These are phyloP conservation scores for Stemphylium lycopersici DNA, from an alignment of 2,329 filamentous ascomycete species.

Conservation along the genomic window DNA sequence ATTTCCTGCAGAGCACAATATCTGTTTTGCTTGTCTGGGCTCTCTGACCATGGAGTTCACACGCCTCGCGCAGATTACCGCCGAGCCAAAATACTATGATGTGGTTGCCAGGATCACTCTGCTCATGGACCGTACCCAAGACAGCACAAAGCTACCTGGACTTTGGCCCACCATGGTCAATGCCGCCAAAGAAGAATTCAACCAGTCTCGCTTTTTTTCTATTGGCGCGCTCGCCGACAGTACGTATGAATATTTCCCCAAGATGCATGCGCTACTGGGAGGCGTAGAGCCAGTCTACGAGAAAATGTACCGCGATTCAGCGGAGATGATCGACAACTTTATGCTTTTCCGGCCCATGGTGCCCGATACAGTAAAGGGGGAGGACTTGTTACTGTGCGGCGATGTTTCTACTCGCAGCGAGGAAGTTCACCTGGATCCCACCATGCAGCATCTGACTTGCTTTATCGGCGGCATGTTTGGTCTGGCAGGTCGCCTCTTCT, in stretches of 20 bases:
- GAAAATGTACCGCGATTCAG: slow-evolving; percentile 62
- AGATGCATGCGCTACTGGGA: slow-evolving; percentile 43
- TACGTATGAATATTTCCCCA: slow-evolving; percentile 48
- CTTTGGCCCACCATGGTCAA: slow-evolving; percentile 51
- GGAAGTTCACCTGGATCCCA: slow-evolving; percentile 47
- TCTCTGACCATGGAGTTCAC: slow-evolving; percentile 53
- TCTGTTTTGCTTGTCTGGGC: slow-evolving; percentile 56
- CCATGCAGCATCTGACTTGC: slow-evolving; percentile 65
- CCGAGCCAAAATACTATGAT: slow-evolving; percentile 47
- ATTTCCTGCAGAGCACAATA: slow-evolving; percentile 47
- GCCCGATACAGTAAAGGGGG: slow-evolving; percentile 31
- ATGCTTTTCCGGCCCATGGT: slow-evolving; percentile 57
- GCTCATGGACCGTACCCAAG: slow-evolving; percentile 40
- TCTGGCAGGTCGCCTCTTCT: slow-evolving; percentile 63
- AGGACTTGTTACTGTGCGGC: slow-evolving; percentile 41
- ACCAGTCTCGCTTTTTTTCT: slow-evolving; percentile 38
- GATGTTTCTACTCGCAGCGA: slow-evolving; percentile 39
- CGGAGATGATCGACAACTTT: slow-evolving; percentile 53
- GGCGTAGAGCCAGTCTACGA: slow-evolving; percentile 56
- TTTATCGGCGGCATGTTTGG: slow-evolving; percentile 68
- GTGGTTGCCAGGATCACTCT: slow-evolving; percentile 43
- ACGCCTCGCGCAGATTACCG: slow-evolving; percentile 45
- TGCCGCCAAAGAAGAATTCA: slow-evolving; percentile 36
- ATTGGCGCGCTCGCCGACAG: slow-evolving; percentile 48
- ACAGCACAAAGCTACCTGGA: slow-evolving; percentile 42